A percentile compares a stretch with the other conserved stretches of the same genome.
These are phyloP conservation scores for Heritiera fomes DNA, from an alignment of 345 rosid species.

Conservation along the genomic window DNA sequence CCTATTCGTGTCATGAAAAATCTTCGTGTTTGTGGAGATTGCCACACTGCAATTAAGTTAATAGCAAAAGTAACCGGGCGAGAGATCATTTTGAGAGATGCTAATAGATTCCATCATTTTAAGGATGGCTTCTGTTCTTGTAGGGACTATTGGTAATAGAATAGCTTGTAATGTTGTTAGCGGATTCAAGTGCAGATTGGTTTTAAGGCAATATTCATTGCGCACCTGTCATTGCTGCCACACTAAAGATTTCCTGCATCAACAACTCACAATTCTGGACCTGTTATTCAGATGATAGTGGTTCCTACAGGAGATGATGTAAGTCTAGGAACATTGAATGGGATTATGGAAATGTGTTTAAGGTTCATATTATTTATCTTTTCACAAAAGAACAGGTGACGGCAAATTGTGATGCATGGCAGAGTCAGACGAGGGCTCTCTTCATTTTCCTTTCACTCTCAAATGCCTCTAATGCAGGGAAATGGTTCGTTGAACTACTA, in stretches of 20 bases:
- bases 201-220: background rate
- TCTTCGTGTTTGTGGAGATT: slow-evolving; percentile 83
- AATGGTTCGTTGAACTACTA: background rate
- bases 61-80: slow-evolving; percentile 63
- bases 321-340: background rate
- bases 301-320: background rate
- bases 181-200: background rate
- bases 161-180: background rate
- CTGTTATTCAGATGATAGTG: background rate
- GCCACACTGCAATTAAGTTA: slow-evolving; percentile 70
- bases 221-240: background rate
- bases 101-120: slow-evolving; percentile 80
- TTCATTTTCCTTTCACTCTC: background rate
- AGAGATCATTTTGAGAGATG: slow-evolving; percentile 80
- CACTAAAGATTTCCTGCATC: background rate
- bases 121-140: slow-evolving; percentile 76
- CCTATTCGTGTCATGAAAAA: slow-evolving; percentile 79
- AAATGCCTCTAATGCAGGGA: background rate
- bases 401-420: background rate
- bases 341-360: background rate
- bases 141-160: slow-evolving; percentile 67
- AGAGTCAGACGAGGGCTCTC: background rate
- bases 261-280: background rate
- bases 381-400: background rate
- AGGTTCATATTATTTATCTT: background rate